Conservation (phyloP, 139 green algal genomes). For the Chlorella sp. region DNA sequence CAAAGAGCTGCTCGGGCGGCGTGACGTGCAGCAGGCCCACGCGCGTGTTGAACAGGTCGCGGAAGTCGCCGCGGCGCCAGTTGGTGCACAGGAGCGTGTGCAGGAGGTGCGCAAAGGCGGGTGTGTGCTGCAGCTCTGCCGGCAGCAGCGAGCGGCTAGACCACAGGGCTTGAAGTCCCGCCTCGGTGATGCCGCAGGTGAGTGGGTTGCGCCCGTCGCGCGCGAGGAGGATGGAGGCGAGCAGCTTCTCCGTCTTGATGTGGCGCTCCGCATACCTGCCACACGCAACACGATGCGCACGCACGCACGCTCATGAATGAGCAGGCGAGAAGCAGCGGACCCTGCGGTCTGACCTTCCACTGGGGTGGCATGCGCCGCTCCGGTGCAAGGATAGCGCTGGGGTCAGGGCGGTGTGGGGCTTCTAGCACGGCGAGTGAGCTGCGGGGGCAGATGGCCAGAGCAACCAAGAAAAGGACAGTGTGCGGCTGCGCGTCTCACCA, state of each 20-base stretch:
- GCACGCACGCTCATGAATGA: no score
- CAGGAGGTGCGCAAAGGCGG: neutral
- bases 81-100: neutral
- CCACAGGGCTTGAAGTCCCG: neutral
- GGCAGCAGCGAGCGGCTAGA: neutral
- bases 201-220: neutral
- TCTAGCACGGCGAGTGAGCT: no score
- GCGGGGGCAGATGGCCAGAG: no score
- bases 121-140: neutral
- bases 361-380: no score
- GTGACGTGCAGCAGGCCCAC: neutral
- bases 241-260: slow-evolving; percentile 4
- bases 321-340: neutral
- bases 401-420: no score
- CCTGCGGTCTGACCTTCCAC: no score
- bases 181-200: slow-evolving; percentile 2
- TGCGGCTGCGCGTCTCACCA: neutral
- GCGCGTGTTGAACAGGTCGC: slow-evolving; percentile 6
- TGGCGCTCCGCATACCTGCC: slow-evolving; percentile 3
- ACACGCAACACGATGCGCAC: no score
- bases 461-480: no score
- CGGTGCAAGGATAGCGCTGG: no score
- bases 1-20: neutral
- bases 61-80: neutral
- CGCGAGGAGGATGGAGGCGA: neutral